Evolutionary conservation across 805 yeast genomes (phyloP).

Genomic region (Pichia exigua): DNA sequence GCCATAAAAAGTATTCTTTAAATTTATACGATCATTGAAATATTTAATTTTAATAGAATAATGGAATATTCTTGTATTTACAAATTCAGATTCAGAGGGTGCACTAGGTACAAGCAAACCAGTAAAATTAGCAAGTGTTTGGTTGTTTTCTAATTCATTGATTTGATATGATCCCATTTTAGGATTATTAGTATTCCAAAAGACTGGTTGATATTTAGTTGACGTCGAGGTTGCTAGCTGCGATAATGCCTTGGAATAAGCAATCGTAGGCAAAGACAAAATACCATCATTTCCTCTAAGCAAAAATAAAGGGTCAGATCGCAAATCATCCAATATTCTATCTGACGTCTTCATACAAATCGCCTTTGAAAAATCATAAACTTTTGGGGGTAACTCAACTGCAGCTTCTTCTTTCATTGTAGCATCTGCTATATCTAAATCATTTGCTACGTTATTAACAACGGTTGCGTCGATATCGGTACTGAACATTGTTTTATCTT

Average conservation of each 20-base stretch:
- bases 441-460: no score
- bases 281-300: slow-evolving; percentile 22
- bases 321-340: slow-evolving; percentile 57
- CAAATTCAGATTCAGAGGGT: slow-evolving; percentile 9
- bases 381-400: slow-evolving; percentile 7
- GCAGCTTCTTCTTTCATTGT: background rate
- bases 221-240: background rate
- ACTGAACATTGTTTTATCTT: background rate
- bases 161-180: background rate
- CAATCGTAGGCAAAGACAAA: slow-evolving; percentile 25
- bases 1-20: slow-evolving; percentile 22
- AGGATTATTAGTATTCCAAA: slow-evolving; percentile 11
- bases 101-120: slow-evolving; percentile 22
- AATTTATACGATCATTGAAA: slow-evolving; percentile 2
- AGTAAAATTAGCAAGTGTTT: slow-evolving; percentile 7
- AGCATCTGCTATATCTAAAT: background rate
- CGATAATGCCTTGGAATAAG: slow-evolving; percentile 24
- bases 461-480: background rate
- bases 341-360: slow-evolving; percentile 53
- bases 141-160: background rate
- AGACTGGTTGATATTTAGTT: slow-evolving; percentile 12
- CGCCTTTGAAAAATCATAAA: slow-evolving; percentile 20
- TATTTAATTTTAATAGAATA: slow-evolving; percentile 24
- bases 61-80: slow-evolving; percentile 20
- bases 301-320: slow-evolving; percentile 34